These are phyloP conservation scores for Schizosaccharomyces cryophilus DNA, from an alignment of 805 yeast genomes.

Conservation along the genomic window DNA sequence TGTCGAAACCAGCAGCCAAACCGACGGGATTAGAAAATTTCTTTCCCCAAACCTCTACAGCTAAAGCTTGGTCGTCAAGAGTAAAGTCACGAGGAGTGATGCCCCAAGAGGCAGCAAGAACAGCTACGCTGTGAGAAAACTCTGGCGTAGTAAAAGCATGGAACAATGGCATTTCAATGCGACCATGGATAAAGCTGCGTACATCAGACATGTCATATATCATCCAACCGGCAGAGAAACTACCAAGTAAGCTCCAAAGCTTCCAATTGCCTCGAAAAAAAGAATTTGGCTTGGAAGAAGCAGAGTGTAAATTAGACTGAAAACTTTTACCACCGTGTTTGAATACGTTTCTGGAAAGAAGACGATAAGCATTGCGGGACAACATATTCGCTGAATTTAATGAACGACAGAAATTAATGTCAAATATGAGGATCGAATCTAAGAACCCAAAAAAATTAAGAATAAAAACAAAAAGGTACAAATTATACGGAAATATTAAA, in stretches of 20 bases:
- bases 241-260: neutral
- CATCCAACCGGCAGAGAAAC: neutral
- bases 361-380: too few relatives aligned
- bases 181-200: conserved; percentile 61
- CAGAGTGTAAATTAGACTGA: neutral
- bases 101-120: conserved; percentile 43
- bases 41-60: conserved; percentile 26
- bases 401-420: too few relatives aligned
- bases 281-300: neutral
- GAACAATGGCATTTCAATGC: conserved; percentile 51
- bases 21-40: conserved; percentile 57
- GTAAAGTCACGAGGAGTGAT: conserved; percentile 27
- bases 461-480: too few relatives aligned
- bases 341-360: too few relatives aligned
- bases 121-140: conserved; percentile 56
- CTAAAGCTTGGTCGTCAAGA: conserved; percentile 24
- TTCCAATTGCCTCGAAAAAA: neutral
- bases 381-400: too few relatives aligned
- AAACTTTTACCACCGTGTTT: neutral
- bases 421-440: too few relatives aligned
- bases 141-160: conserved; percentile 61
- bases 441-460: too few relatives aligned
- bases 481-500: too few relatives aligned
- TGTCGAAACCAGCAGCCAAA: conserved; percentile 87
- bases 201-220: conserved; percentile 33